A percentile compares a stretch with the other conserved stretches of the same genome.
These are phyloP conservation scores for Saccharomyces eubayanus DNA, from an alignment of 805 yeast species.

Conservation along the genomic window DNA sequence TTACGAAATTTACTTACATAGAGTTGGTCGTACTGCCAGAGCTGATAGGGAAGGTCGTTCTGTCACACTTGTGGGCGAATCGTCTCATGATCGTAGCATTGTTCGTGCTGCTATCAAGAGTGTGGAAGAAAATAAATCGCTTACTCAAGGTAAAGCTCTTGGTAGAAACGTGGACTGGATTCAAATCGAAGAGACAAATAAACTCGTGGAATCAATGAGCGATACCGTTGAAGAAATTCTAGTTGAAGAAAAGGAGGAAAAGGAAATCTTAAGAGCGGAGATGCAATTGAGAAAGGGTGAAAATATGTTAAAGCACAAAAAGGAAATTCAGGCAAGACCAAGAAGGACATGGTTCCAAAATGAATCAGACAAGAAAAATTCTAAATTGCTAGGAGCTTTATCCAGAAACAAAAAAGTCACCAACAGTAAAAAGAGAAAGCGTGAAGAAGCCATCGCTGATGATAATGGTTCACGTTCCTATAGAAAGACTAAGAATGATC, in stretches of 20 bases:
- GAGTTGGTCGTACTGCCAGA: conserved; percentile 99
- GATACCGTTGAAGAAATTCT: conserved; percentile 65
- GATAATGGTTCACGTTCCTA: conserved; percentile 43
- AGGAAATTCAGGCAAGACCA: conserved; percentile 83
- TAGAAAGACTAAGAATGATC: conserved; percentile 72
- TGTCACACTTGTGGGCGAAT: conserved; percentile 88
- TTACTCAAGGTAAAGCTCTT: conserved; percentile 51
- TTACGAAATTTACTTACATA: conserved; percentile 84
- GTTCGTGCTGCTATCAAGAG: conserved; percentile 85
- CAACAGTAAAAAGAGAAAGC: conserved; percentile 66
- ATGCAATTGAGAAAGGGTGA: conserved; percentile 82
- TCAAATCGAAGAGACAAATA: conserved; percentile 62
- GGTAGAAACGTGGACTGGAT: conserved; percentile 90
- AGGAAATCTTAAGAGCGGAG: conserved; percentile 81
- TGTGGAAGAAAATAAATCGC: conserved; percentile 37
- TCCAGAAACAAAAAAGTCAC: conserved; percentile 44
- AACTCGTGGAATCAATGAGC: conserved; percentile 50
- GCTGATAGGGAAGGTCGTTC: conserved; percentile 96
- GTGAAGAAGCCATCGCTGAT: conserved; percentile 54
- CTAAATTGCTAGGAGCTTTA: conserved; percentile 31
- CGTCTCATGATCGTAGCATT: conserved; percentile 74
- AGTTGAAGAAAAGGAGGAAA: conserved; percentile 81
- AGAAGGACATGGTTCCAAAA: conserved; percentile 94
- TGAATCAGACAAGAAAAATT: conserved; percentile 36
- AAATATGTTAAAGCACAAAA: conserved; percentile 68